phyloP scores from a whole-genome alignment of 345 rosid species.

The Populus deltoides region DNA sequence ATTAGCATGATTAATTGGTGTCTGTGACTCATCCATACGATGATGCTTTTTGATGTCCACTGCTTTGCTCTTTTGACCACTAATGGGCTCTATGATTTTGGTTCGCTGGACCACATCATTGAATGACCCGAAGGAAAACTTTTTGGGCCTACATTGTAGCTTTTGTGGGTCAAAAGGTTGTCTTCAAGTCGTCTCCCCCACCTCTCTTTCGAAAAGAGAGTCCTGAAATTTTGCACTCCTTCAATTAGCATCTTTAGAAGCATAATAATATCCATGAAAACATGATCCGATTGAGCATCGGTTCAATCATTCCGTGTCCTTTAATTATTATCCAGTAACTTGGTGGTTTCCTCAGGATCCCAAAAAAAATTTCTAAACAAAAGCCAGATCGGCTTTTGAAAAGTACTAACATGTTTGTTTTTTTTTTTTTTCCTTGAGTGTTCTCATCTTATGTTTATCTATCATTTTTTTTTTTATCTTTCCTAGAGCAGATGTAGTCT shows the following conservation, averaged over 20 bases:
- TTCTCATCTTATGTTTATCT: background rate
- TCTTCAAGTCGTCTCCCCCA: background rate
- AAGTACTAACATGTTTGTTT: background rate
- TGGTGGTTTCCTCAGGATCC: background rate
- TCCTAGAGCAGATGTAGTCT: background rate
- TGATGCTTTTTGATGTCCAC: background rate
- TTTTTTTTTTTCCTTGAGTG: background rate
- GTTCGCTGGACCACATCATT: background rate
- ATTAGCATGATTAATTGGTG: background rate
- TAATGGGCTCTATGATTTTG: conserved; percentile 4
- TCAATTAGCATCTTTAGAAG: background rate
- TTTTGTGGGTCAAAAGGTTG: background rate
- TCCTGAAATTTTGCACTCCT: background rate
- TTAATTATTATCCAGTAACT: background rate
- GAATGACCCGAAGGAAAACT: background rate
- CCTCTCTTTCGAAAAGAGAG: background rate
- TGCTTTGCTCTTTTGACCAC: background rate
- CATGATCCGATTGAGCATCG: background rate
- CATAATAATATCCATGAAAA: background rate
- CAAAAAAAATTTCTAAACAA: too few species aligned
- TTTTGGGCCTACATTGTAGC: background rate
- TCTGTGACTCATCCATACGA: background rate
- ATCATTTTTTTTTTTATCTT: too few species aligned
- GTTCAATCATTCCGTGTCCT: background rate
- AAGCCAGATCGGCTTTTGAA: background rate